Base-by-base conservation (phyloP, 1,139 yeast species). In the Candida tropicalis region DNA sequence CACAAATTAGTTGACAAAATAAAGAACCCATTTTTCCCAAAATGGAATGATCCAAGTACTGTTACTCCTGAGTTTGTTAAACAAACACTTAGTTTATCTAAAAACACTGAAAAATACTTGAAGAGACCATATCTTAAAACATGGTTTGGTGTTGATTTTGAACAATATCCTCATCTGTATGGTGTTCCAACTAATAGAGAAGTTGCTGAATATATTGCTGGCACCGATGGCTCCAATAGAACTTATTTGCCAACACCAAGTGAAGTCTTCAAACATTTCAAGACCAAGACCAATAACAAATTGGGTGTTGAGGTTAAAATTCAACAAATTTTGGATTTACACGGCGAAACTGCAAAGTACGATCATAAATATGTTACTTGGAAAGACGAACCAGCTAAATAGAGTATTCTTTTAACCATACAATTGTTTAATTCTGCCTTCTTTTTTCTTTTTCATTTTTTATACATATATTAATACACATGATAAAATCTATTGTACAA, bases 181-280 rank as follows among this genome's bases (percentile, higher is more conserved):
- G 96, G 96, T 27, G 75, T 93, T 52, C 98, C 98, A 41, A 70
- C 79, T 11, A 87, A 84, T 63, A 52, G 58, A 40, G 84, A 81
- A 46, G 73, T 81, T 46, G 74, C 77, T 53, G 67, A 68, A 43
- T 86, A 73, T 61, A 78, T 86, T 41, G 79, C 81, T 38, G 91
- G 91, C 20, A 74, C 73, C 49, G 87, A 81, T 55, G 82, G 79
- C 25, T 71, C 83, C 12, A 75, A 79, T 53, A 75, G 87, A 55
- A 72, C 82, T 29, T 81, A 77, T 62, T 80, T 85, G 61, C 85
- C 85, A 20, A 82, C 93, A 9, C 81, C 79, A 40, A 60, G 66
- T 38, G 95, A 87, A 56, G 83, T 84, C 6, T 49, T 81, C 46
- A 75, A 76, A 50, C 81, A 82, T 61, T 89, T 89, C 62, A 66